Conservation (phyloP, 805 yeast species). For the Barnettozyma wickerhamii region DNA sequence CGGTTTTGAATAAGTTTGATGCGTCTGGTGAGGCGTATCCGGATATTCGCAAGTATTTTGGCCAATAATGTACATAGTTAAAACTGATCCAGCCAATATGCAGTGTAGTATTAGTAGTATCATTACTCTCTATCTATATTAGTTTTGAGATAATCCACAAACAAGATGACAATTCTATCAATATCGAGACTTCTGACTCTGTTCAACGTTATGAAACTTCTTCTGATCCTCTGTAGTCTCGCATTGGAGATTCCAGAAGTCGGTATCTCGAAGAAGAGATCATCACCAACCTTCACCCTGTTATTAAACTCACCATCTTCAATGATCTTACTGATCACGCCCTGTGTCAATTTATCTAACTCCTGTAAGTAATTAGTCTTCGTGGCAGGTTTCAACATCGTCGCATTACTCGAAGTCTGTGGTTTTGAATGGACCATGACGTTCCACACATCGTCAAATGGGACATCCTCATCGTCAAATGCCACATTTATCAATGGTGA, state of each 20-base stretch:
- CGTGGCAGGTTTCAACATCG: slow-evolving; percentile 74
- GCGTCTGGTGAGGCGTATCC: slow-evolving; percentile 10
- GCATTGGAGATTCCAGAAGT: slow-evolving; percentile 57
- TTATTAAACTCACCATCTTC: slow-evolving; percentile 53
- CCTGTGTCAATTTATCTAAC: slow-evolving; percentile 66
- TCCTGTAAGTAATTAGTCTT: slow-evolving; percentile 73
- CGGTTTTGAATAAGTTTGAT: slow-evolving; percentile 16
- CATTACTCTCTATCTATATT: slow-evolving; percentile 33
- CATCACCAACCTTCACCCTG: slow-evolving; percentile 37
- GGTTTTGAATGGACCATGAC: slow-evolving; percentile 50
- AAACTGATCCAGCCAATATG: not conserved
- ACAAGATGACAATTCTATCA: slow-evolving; percentile 63
- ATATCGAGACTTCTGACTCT: slow-evolving; percentile 70
- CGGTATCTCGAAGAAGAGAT: slow-evolving; percentile 58
- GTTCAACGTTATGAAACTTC: slow-evolving; percentile 80
- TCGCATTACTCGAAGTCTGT: slow-evolving; percentile 79
- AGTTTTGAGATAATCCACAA: slow-evolving; percentile 72
- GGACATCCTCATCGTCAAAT: slow-evolving; percentile 47
- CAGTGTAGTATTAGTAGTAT: not conserved
- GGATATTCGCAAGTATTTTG: slow-evolving; percentile 10
- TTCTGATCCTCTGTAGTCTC: slow-evolving; percentile 75
- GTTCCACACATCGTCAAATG: slow-evolving; percentile 65
- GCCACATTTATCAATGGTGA: slow-evolving; percentile 77
- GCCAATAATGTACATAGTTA: slow-evolving; percentile 7
- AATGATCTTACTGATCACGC: slow-evolving; percentile 56